These are phyloP conservation scores for Dactylellina sp. DNA, from an alignment of 2,329 filamentous ascomycete species.

Conservation along the genomic window DNA sequence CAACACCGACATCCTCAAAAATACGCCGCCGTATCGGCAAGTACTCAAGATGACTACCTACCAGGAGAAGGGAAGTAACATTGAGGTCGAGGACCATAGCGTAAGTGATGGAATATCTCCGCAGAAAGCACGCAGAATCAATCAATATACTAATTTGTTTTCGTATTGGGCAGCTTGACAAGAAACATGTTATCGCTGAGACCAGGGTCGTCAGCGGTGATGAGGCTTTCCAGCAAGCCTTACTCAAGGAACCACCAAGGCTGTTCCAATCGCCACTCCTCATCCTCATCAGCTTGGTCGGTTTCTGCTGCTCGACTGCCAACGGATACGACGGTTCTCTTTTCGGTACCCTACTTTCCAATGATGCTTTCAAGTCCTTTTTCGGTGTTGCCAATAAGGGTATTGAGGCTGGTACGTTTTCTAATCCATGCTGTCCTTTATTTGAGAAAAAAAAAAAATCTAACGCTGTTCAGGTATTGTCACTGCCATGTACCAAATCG, in stretches of 20 bases:
- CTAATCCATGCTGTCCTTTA: slow-evolving; percentile 69
- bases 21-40: slow-evolving; percentile 12
- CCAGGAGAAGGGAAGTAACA: slow-evolving; percentile 12
- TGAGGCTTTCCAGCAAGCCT: slow-evolving; percentile 18
- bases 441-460: slow-evolving; percentile 65
- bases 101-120: slow-evolving; percentile 17
- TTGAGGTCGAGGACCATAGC: slow-evolving; percentile 16
- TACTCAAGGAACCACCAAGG: slow-evolving; percentile 9
- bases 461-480: slow-evolving; percentile 68
- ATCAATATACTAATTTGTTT: slow-evolving; percentile 18
- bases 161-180: neutral
- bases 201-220: slow-evolving; percentile 6
- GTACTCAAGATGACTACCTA: slow-evolving; percentile 15
- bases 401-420: slow-evolving; percentile 56
- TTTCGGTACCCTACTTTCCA: slow-evolving; percentile 61
- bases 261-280: slow-evolving; percentile 10
- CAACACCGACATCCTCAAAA: slow-evolving; percentile 1
- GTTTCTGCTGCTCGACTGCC: slow-evolving; percentile 64
- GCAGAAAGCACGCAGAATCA: neutral
- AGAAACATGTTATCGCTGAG: slow-evolving; percentile 18
- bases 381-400: slow-evolving; percentile 14
- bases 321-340: slow-evolving; percentile 72
- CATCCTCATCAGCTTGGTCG: slow-evolving; percentile 19
- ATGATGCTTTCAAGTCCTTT: neutral
- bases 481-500: slow-evolving; percentile 73